phyloP scores from a whole-genome alignment of 2,329 filamentous ascomycete genomes.

The Malbranchea cinnamomea region DNA sequence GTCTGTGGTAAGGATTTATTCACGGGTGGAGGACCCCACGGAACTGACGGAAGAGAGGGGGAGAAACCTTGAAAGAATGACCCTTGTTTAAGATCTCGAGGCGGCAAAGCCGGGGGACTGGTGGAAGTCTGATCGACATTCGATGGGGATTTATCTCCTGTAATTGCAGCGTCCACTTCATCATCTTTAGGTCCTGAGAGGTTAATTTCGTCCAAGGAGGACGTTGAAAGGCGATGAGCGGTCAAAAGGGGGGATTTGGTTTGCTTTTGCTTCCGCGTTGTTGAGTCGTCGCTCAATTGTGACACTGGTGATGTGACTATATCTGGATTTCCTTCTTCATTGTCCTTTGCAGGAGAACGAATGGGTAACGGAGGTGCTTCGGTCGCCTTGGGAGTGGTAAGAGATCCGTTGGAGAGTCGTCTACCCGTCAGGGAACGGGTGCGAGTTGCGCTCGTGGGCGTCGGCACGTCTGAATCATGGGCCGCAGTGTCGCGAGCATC shows the following conservation, averaged over 20 bases:
- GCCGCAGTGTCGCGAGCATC: slow-evolving; percentile 55
- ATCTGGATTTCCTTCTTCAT: slow-evolving; percentile 14
- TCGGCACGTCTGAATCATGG: slow-evolving; percentile 12
- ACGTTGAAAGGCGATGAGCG: slow-evolving; percentile 39
- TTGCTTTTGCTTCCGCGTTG: slow-evolving; percentile 20
- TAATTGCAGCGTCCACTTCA: slow-evolving; percentile 19
- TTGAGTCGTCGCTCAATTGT: slow-evolving; percentile 20
- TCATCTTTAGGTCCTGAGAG: slow-evolving; percentile 45
- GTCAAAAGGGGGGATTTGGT: slow-evolving; percentile 39
- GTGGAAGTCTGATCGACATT: slow-evolving; percentile 6
- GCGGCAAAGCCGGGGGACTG: slow-evolving; percentile 18
- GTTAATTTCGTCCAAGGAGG: slow-evolving; percentile 51
- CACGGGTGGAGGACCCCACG: slow-evolving; percentile 48
- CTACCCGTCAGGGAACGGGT: slow-evolving; percentile 46
- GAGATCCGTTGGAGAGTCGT: slow-evolving; percentile 25
- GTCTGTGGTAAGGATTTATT: slow-evolving; percentile 25
- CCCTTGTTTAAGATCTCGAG: slow-evolving; percentile 20
- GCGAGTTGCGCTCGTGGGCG: slow-evolving; percentile 25
- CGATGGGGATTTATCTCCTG: no score
- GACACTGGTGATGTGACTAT: slow-evolving; percentile 15
- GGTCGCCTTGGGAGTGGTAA: slow-evolving; percentile 22
- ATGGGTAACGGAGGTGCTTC: slow-evolving; percentile 17
- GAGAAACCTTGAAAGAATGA: slow-evolving; percentile 44
- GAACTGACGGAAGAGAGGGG: slow-evolving; percentile 55
- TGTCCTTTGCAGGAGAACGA: slow-evolving; percentile 4